Evolutionary conservation across 345 rosid genomes (phyloP).

Genomic region (Eucalyptus regnans): DNA sequence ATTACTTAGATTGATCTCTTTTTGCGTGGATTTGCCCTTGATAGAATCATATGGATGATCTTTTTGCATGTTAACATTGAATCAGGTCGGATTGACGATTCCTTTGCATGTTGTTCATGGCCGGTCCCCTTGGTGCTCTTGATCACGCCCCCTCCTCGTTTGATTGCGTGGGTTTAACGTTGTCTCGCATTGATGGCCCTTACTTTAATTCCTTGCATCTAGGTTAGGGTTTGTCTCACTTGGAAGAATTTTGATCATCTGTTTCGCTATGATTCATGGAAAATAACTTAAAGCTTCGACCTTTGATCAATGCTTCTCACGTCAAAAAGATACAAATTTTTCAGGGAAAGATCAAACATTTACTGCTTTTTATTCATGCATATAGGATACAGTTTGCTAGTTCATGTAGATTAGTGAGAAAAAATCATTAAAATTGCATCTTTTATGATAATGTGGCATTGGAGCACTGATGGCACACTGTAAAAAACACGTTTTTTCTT

Average conservation of each 20-base stretch:
- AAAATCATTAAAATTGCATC: background rate
- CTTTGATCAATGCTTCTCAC: too few relatives aligned
- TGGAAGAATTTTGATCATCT: too few relatives aligned
- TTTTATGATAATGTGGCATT: background rate
- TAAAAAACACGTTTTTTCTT: background rate
- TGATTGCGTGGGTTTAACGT: too few relatives aligned
- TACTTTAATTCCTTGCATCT: too few relatives aligned
- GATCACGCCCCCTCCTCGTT: too few relatives aligned
- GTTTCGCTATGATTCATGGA: too few relatives aligned
- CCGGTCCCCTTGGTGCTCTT: too few relatives aligned
- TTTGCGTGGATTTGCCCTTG: background rate
- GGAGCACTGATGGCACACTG: background rate
- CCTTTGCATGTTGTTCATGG: background rate
- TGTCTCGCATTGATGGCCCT: too few relatives aligned
- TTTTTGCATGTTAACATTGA: background rate
- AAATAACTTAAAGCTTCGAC: too few relatives aligned
- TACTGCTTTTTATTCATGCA: background rate
- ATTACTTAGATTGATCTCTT: background rate
- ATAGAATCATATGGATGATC: background rate
- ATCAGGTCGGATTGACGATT: rapidly evolving
- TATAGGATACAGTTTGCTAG: background rate
- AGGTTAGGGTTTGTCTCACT: too few relatives aligned
- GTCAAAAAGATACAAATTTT: too few relatives aligned
- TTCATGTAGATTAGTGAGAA: background rate
- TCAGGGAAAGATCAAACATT: background rate